phyloP scores from a whole-genome alignment of 2,329 filamentous ascomycete genomes.

The Xylariaceae sp. region DNA sequence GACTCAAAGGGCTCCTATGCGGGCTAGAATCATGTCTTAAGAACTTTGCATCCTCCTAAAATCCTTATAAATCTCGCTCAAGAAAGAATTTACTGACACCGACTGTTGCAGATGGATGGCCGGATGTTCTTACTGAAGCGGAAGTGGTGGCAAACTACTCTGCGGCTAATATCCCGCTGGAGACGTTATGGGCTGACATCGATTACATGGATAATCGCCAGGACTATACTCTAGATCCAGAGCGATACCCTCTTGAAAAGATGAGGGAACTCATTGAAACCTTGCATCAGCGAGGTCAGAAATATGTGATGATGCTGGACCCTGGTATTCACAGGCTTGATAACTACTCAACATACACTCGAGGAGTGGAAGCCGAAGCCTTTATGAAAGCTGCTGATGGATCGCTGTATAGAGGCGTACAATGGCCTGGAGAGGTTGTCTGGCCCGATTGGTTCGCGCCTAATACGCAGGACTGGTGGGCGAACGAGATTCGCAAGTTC shows the following conservation, averaged over 20 bases:
- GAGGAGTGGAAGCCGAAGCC: slow-evolving; percentile 49
- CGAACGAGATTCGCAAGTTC: slow-evolving; percentile 60
- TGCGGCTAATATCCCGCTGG: slow-evolving; percentile 60
- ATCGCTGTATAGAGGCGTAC: slow-evolving; percentile 56
- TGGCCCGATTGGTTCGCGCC: slow-evolving; percentile 72
- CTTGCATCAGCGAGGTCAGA: slow-evolving; percentile 64
- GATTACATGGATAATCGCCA: slow-evolving; percentile 59
- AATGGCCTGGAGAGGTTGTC: slow-evolving; percentile 69
- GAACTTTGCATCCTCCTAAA: too few species aligned
- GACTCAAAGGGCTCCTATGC: too few species aligned
- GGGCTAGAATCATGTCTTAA: too few species aligned
- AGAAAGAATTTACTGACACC: too few species aligned
- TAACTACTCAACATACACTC: slow-evolving; percentile 38
- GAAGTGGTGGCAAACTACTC: slow-evolving; percentile 65
- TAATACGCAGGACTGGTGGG: slow-evolving; percentile 66
- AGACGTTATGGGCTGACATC: slow-evolving; percentile 66
- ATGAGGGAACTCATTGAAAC: slow-evolving; percentile 65
- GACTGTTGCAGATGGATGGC: too few species aligned
- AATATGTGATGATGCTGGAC: slow-evolving; percentile 72
- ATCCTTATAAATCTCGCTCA: too few species aligned
- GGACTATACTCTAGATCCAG: slow-evolving; percentile 61
- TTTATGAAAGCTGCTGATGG: slow-evolving; percentile 52
- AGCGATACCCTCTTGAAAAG: slow-evolving; percentile 58
- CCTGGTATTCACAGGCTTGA: slow-evolving; percentile 51
- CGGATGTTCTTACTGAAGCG: slow-evolving; percentile 61